Base-by-base conservation (phyloP, 495 filamentous ascomycete genomes). In the Tuber calosporum region DNA sequence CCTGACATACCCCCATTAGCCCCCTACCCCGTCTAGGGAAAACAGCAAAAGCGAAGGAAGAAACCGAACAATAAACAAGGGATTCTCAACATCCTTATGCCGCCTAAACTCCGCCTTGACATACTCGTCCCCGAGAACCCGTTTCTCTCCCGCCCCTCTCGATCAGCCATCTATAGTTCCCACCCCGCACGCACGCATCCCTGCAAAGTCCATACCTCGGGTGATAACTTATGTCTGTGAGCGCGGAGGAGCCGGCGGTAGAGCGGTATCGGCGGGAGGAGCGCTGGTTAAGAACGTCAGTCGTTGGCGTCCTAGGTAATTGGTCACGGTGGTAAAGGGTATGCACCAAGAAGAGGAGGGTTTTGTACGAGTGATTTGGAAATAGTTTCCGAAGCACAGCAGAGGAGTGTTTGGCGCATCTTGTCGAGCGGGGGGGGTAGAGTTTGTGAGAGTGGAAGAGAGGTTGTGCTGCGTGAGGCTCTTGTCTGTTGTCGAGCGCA, bases 101-200 rank as follows among this genome's bases (percentile, higher is more conserved):
- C 89, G 89, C 68, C 93, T 86, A 77, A 97, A 99, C 84, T 99
- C 96, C 48, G 86, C 87, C 84, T 94, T 97, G 80, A 98, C 85
- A 83, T 97, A 99, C 76, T 90, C 86, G 80, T 99, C 95, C 0
- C 95, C 95, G 11, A 99, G 83, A 4, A 96, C 66, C 36, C 95
- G 73, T 53, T 26, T 69, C 75, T 2, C 37, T 20, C 36, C 20
- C 7, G 19, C 22, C 7, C 36, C 68, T 42, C n/a, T 62, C 42
- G 66, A 58, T 71, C 38, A 62, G 53, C 34, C n/a, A 53, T n/a
- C 30, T 1, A 42, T 20, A 17, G 4, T 48, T 19, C 39, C 6
- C 15, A 26, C 30, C 1, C 2, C 13, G 4, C 15, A 66, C 8
- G 4, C 13, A 66, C 6, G 13, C 37, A 15, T 19, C 20, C n/a